phyloP scores from a whole-genome alignment of 2,329 filamentous ascomycete genomes.

The Trichoderma simmonsii region DNA sequence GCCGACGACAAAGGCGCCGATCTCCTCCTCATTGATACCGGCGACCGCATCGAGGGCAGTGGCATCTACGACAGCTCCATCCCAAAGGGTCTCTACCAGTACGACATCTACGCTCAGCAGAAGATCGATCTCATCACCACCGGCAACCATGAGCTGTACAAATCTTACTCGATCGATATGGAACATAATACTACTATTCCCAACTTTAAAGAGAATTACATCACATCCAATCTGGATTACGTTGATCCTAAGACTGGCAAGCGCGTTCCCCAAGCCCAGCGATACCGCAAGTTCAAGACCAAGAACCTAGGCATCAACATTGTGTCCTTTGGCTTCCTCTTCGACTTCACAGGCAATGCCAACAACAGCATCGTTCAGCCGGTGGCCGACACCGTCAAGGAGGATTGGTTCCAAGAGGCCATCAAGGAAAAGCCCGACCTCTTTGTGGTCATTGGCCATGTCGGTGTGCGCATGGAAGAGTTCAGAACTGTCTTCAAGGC shows the following conservation, averaged over 20 bases:
- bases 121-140: constrained; percentile 79
- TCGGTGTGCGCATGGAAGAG: constrained; percentile 77
- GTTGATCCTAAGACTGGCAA: constrained; percentile 68
- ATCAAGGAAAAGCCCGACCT: constrained; percentile 83
- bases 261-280: constrained; percentile 70
- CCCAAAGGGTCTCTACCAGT: constrained; percentile 85
- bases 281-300: constrained; percentile 87
- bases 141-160: constrained; percentile 95
- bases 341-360: constrained; percentile 85
- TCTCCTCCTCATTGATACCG: constrained; percentile 90
- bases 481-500: constrained; percentile 73
- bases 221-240: constrained; percentile 93
- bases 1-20: constrained; percentile 79
- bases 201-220: constrained; percentile 74
- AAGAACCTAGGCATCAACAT: constrained; percentile 83
- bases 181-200: constrained; percentile 80
- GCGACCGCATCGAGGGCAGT: constrained; percentile 90
- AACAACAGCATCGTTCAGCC: constrained; percentile 85
- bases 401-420: constrained; percentile 85
- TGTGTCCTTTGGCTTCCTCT: constrained; percentile 89
- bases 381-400: constrained; percentile 75
- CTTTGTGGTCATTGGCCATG: constrained; percentile 83
- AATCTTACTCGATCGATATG: constrained; percentile 69
- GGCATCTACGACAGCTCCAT: constrained; percentile 87
- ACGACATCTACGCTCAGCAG: constrained; percentile 81